A percentile compares a stretch with the other conserved stretches of the same genome.
These are phyloP conservation scores for Penicillium italicum DNA, from an alignment of 2,329 filamentous ascomycete genomes.

Conservation along the genomic window DNA sequence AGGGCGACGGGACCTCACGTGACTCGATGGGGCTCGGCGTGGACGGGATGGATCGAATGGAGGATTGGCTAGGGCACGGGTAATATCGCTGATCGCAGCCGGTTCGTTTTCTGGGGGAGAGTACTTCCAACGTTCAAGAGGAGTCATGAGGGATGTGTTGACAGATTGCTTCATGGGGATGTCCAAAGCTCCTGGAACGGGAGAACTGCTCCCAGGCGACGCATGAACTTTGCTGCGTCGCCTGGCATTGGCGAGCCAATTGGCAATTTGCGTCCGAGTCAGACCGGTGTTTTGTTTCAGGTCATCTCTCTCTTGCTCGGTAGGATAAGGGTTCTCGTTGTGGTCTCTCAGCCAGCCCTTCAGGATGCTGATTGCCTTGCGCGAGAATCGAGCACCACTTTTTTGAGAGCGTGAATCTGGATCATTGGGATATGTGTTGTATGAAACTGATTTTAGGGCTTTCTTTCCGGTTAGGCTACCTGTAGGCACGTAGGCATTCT, in stretches of 20 bases:
- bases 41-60: conserved; percentile 34
- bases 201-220: conserved; percentile 62
- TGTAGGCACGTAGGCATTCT: conserved; percentile 40
- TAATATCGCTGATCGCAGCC: conserved; percentile 61
- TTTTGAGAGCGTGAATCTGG: conserved; percentile 52
- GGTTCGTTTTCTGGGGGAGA: conserved; percentile 68
- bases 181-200: conserved; percentile 67
- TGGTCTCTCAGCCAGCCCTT: conserved; percentile 83
- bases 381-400: conserved; percentile 71
- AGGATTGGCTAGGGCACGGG: conserved; percentile 53
- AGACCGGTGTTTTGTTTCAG: conserved; percentile 76
- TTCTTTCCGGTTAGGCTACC: conserved; percentile 40
- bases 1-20: conserved; percentile 37
- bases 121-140: conserved; percentile 66
- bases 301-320: conserved; percentile 77
- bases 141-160: conserved; percentile 54
- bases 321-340: conserved; percentile 79
- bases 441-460: conserved; percentile 42
- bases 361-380: conserved; percentile 73
- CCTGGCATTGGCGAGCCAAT: conserved; percentile 88
- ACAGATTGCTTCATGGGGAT: conserved; percentile 62
- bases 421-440: conserved; percentile 33
- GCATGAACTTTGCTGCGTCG: conserved; percentile 73
- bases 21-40: conserved; percentile 29
- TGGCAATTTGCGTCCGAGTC: conserved; percentile 78